These are phyloP conservation scores for Arthrinium phaeospermum DNA, from an alignment of 2,329 filamentous ascomycete genomes.

Conservation along the genomic window DNA sequence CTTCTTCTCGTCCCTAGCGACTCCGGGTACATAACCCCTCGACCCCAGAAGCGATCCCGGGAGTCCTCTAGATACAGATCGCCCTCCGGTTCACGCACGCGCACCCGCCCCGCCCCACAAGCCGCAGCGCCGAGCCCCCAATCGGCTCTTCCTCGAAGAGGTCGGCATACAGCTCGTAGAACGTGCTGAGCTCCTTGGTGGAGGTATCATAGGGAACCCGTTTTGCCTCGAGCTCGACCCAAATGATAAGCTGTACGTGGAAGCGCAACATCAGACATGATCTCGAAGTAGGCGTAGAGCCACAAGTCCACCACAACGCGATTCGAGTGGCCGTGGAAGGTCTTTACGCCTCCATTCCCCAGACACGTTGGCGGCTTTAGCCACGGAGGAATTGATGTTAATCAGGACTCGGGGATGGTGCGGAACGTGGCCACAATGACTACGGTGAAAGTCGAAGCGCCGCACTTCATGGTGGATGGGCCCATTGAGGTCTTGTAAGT, in stretches of 20 bases:
- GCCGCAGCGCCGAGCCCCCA: constrained; percentile 41
- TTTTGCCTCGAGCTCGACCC: constrained; percentile 39
- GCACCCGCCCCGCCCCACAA: constrained; percentile 44
- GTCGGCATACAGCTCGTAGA: constrained; percentile 44
- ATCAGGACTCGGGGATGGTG: constrained; percentile 53
- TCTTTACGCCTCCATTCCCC: constrained; percentile 53
- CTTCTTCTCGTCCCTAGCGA: constrained; percentile 33
- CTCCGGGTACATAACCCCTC: constrained; percentile 29
- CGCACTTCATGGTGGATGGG: no score
- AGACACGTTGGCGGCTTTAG: constrained; percentile 46
- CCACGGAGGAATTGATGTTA: constrained; percentile 44
- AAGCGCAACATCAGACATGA: constrained; percentile 44
- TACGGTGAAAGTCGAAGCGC: no score
- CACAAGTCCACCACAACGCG: constrained; percentile 49
- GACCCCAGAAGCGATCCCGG: constrained; percentile 38
- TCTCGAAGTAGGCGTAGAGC: constrained; percentile 51
- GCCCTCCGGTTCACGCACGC: constrained; percentile 52
- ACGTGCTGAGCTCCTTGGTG: constrained; percentile 39
- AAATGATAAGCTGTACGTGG: constrained; percentile 46
- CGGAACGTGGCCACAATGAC: constrained; percentile 60
- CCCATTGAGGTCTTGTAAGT: neutral
- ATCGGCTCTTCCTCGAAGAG: constrained; percentile 44
- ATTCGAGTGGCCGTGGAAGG: constrained; percentile 52
- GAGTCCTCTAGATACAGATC: constrained; percentile 40
- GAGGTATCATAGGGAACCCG: constrained; percentile 36